Evolutionary conservation across 2,329 filamentous ascomycete genomes (phyloP), one percentile per base, ranked within the genome.

Genomic region (Myriosclerotinia curreyana): DNA sequence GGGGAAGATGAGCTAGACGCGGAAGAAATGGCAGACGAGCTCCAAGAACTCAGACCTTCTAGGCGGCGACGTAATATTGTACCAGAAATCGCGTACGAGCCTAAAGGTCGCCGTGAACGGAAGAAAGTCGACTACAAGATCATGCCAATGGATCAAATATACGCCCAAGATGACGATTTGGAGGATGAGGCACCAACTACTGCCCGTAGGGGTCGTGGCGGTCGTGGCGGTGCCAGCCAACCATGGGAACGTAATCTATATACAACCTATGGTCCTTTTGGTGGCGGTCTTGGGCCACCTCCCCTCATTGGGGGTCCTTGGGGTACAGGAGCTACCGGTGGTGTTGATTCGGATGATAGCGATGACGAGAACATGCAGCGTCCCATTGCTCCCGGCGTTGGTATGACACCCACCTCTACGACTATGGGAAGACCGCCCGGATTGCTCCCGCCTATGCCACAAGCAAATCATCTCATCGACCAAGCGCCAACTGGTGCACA

Each of bases 321-420:
- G 80, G 89, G 88, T 64, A 86, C 86, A 51, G 89, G 85, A 15
- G 90, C 90, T 28, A 85, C 86, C 66, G 92, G 88, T 36, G 91
- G 89, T 61, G 90, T 87, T 11, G 95, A 98, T 72, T 96, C 94
- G 7, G 95, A 99, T 74, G 97, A 92, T 76, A 99, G 95, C 75
- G 95, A 99, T 71, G 95, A 99, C 70, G 95, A 99, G 73, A 86
- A 86, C 76, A 82, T 84, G 68, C 86, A 87, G 68, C 84, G 89
- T 66, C 84, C 82, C 58, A 55, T 78, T 66, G 76, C 79, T 51
- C 89, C 87, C 53, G 90, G 88, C 53, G 79, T 91, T 58, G 85
- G 84, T 52, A 86, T 87, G 80, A 85, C 84, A 8, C 83, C 84
- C 25, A 85, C 83, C 7, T 78, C 83, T 64, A 79, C 77, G 49